Evolutionary conservation across 1,284 basidiomycete genomes (phyloP).

Genomic region (Puccinia hordei): DNA sequence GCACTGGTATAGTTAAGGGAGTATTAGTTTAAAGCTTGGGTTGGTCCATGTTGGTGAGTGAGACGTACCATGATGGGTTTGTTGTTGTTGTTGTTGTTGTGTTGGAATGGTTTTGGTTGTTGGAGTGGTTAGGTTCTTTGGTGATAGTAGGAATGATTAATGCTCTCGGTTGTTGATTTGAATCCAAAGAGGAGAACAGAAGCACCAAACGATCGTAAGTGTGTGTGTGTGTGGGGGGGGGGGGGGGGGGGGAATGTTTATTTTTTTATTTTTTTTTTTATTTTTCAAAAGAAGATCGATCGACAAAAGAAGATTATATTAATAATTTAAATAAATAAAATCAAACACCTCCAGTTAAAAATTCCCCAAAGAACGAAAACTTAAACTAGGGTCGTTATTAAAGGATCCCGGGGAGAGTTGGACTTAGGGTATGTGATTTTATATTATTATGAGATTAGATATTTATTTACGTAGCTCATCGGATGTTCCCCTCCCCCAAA

Average conservation of each 20-base stretch:
- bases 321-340: too few species aligned
- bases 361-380: too few species aligned
- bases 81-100: background rate
- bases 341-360: background rate
- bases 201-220: slow-evolving; percentile 11
- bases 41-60: too few species aligned
- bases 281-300: background rate
- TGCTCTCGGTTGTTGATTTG: background rate
- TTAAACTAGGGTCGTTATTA: too few species aligned
- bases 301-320: background rate
- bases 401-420: background rate
- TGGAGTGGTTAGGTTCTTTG: background rate
- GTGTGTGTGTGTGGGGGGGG: too few species aligned
- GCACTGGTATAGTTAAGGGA: background rate
- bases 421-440: too few species aligned
- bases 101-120: background rate
- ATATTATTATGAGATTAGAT: too few species aligned
- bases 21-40: background rate
- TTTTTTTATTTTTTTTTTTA: too few species aligned
- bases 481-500: background rate
- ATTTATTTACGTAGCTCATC: background rate
- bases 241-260: background rate
- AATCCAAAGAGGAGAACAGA: background rate
- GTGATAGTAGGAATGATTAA: background rate
- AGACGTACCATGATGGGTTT: background rate